phyloP scores from a whole-genome alignment of 495 filamentous ascomycete genomes.

The Hypoxylon subgilvum region DNA sequence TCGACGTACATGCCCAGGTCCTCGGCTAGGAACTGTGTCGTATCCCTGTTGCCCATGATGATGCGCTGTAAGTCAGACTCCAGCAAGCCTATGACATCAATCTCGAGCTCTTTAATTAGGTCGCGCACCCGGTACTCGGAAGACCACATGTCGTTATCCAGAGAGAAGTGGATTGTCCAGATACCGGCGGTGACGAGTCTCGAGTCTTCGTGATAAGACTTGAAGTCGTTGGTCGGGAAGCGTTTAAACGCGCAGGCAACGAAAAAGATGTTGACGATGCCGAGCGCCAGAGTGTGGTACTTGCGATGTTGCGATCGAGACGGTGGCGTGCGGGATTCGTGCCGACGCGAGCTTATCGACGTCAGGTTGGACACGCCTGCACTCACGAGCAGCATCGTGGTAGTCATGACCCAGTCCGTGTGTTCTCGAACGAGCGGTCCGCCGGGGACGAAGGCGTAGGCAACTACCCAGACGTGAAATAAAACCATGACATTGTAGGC shows the following conservation, averaged over 20 bases:
- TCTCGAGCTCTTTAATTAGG: slow-evolving; percentile 87
- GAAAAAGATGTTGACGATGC: slow-evolving; percentile 76
- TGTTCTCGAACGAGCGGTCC: slow-evolving; percentile 91
- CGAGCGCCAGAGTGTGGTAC: slow-evolving; percentile 60
- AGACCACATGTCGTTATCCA: slow-evolving; percentile 99
- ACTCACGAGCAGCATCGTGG: slow-evolving; percentile 83
- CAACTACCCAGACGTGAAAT: slow-evolving; percentile 97
- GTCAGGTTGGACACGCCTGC: slow-evolving; percentile 81
- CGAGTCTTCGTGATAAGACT: slow-evolving; percentile 84
- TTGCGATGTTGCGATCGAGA: slow-evolving; percentile 48
- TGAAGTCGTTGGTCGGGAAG: slow-evolving; percentile 91
- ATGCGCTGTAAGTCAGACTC: slow-evolving; percentile 95
- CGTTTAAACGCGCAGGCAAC: slow-evolving; percentile 85
- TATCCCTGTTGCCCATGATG: slow-evolving; percentile 99
- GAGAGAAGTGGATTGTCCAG: slow-evolving; percentile 98
- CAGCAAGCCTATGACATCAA: slow-evolving; percentile 92
- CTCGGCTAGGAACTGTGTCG: slow-evolving; percentile 92
- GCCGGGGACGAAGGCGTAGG: slow-evolving; percentile 98
- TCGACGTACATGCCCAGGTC: slow-evolving; percentile 98
- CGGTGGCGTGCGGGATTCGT: slow-evolving; percentile 1
- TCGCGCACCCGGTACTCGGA: slow-evolving; percentile 93
- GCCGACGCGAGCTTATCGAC: slow-evolving; percentile 45
- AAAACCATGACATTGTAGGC: slow-evolving; percentile 90
- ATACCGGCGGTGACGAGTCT: slow-evolving; percentile 91
- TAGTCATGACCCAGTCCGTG: slow-evolving; percentile 92